phyloP scores from a whole-genome alignment of 495 filamentous ascomycete species.

The Podospora fimiseda region DNA sequence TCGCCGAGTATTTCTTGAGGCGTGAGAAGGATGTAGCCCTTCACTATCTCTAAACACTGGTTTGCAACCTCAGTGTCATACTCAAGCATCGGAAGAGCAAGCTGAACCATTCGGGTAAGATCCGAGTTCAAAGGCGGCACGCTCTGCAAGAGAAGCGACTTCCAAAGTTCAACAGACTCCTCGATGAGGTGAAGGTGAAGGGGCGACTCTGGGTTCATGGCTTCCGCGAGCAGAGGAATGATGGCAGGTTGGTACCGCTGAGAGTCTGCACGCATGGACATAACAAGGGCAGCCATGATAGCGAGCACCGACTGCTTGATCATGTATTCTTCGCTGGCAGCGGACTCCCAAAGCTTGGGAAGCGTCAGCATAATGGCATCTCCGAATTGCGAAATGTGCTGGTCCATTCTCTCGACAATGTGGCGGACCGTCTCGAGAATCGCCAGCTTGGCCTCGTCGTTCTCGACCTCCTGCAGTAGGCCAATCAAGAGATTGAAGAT shows the following conservation, averaged over 20 bases:
- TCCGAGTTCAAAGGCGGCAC: constrained; percentile 57
- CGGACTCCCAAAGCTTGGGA: constrained; percentile 77
- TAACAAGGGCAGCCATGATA: constrained; percentile 69
- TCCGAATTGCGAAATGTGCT: constrained; percentile 64
- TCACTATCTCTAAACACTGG: constrained; percentile 59
- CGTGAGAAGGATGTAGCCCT: constrained; percentile 72
- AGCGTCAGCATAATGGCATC: constrained; percentile 73
- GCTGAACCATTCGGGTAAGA: constrained; percentile 59
- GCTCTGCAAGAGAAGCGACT: constrained; percentile 65
- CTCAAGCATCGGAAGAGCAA: constrained; percentile 65
- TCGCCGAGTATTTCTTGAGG: constrained; percentile 68
- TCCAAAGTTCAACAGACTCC: constrained; percentile 87
- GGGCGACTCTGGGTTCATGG: constrained; percentile 71
- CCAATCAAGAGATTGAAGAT: constrained; percentile 63
- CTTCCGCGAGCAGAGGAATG: constrained; percentile 70
- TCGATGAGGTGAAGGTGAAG: constrained; percentile 80
- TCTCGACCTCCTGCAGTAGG: constrained; percentile 73
- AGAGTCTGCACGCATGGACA: constrained; percentile 69
- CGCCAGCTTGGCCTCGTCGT: constrained; percentile 79
- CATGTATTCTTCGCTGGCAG: constrained; percentile 75
- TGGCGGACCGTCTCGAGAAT: constrained; percentile 74
- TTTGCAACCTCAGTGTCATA: constrained; percentile 45
- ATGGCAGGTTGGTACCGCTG: constrained; percentile 64
- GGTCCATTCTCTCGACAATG: constrained; percentile 75
- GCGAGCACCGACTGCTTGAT: constrained; percentile 83